Base-by-base conservation (phyloP, 768 basidiomycete species). In the Hericium erinaceus region DNA sequence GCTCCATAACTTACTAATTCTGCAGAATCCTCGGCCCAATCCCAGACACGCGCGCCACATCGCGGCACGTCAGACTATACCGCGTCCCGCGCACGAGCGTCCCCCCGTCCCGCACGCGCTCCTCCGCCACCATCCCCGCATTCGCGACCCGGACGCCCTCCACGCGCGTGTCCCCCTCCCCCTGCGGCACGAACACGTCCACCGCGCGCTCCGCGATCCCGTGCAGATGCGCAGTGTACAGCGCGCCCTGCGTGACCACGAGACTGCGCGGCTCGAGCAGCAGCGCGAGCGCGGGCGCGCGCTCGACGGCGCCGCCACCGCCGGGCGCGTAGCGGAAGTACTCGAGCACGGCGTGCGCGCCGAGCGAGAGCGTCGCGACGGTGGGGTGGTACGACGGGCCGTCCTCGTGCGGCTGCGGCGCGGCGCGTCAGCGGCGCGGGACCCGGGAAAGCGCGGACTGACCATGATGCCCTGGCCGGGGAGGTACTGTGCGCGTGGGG, bases 381-480 rank as follows among this genome's bases (percentile, higher is more conserved):
- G 87, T 82, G 0, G 94, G 91, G 65, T 84, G 74, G 72, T 95
- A 98, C 16, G 85, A 80, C 2, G 92, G 87, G 0, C 95, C 93
- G 68, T 98, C 94, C 73, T 95, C 85, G 65, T 97, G 95, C 1
- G 92, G 91, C 91, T 95, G 69, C 50, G 28, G 44, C 26, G 59
- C 38, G 33, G 56, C 37, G 57, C 63, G 52, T 59, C 55, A 54
- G 59, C 59, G 53, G 24, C 18, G 52, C 56, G 22, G 22, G 22
- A 22, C 22, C 2, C 22, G 46, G 48, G 39, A 57, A 52, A 52
- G 58, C 52, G 56, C 22, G 41, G 18, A 57, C 70, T 75, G 68
- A 93, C 93, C 81, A 94, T 89, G 59, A 98, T 98, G 11, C 95
- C 95, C 73, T 97, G 92, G 1, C 89, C 91, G 8, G 92, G 80